Conservation (phyloP, 768 basidiomycete genomes). For the Coprinellus micaceus region DNA sequence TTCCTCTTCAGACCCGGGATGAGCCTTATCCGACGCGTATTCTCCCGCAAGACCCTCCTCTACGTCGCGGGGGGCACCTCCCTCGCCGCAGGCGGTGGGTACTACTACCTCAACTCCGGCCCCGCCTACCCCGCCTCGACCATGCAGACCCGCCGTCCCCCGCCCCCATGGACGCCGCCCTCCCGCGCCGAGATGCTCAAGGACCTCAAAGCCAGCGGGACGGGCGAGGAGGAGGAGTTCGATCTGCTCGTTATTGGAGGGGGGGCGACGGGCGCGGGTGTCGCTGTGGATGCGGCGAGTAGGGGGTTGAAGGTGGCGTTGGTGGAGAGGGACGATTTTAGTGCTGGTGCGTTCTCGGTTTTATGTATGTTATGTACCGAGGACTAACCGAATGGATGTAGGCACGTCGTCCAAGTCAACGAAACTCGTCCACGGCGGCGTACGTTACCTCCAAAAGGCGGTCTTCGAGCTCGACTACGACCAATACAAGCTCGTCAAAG, state of each 20-base stretch:
- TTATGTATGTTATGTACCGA: neutral
- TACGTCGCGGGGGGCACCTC: conserved; percentile 50
- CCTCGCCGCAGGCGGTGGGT: conserved; percentile 54
- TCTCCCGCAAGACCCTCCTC: conserved; percentile 55
- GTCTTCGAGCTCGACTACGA: conserved; percentile 94
- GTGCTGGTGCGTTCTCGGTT: conserved; percentile 57
- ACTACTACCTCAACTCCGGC: conserved; percentile 72
- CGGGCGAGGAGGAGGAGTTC: conserved; percentile 47
- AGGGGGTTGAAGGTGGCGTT: conserved; percentile 89
- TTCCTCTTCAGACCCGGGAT: conserved; percentile 16
- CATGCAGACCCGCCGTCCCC: conserved; percentile 64
- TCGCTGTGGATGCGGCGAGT: conserved; percentile 93
- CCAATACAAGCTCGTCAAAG: conserved; percentile 93
- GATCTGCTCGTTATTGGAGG: conserved; percentile 88
- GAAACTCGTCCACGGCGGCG: conserved; percentile 97
- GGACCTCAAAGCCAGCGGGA: conserved; percentile 46
- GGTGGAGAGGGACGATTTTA: conserved; percentile 91
- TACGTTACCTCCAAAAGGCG: conserved; percentile 96
- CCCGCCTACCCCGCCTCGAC: conserved; percentile 64
- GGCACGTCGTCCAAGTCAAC: conserved; percentile 97
- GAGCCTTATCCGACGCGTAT: conserved; percentile 36
- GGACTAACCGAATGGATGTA: conserved; percentile 22
- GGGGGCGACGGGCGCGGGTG: conserved; percentile 93
- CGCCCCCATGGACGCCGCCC: conserved; percentile 77
- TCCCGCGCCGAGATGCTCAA: conserved; percentile 62